Evolutionary conservation across 345 rosid species (phyloP), one percentile per base, ranked within the genome.

Genomic region (Gossypium mustelinum): DNA sequence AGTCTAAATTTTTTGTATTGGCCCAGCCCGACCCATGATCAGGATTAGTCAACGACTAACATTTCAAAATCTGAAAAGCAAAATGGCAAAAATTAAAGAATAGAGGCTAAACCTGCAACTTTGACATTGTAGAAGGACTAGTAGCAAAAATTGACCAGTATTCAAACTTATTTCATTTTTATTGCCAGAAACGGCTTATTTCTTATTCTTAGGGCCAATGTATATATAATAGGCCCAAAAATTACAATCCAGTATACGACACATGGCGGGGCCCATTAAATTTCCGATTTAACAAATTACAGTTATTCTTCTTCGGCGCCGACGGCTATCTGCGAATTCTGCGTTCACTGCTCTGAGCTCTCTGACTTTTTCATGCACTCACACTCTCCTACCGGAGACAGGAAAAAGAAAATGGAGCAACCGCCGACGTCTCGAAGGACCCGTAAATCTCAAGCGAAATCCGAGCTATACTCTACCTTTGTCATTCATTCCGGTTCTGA

Each of bases 401-500:
- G 27, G 17, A 6, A 27, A 16, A 27, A 69, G 0, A 3, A 9
- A 12, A 89, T 85, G 96, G 91, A 89, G 81, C 84, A 59, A 77
- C 77, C 82, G 72, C 78, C 84, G 43, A 50, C 58, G 41, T 78
- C 79, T 78, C 86, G 90, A 34, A 82, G 87, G 81, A 76, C 70
- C 79, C 85, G 86, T 48, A 83, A 87, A 78, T 45, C 80, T 18
- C 82, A 81, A 34, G 39, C 84, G 50, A 87, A 79, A 81, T 76
- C 86, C 34, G 89, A 90, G 2, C 47, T 87, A 17, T 86, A 87
- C 79, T 68, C 88, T 70, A 88, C 92, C 65, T 74, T 87, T 61
- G 80, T 88, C 66, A 79, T 86, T 41, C 92, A 87, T 73, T 82
- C 85, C 70, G 90, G 77, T 45, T 84, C 87, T 50, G 90, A 87